phyloP scores from a whole-genome alignment of 1,284 basidiomycete genomes.

The Chalciporus sp. region DNA sequence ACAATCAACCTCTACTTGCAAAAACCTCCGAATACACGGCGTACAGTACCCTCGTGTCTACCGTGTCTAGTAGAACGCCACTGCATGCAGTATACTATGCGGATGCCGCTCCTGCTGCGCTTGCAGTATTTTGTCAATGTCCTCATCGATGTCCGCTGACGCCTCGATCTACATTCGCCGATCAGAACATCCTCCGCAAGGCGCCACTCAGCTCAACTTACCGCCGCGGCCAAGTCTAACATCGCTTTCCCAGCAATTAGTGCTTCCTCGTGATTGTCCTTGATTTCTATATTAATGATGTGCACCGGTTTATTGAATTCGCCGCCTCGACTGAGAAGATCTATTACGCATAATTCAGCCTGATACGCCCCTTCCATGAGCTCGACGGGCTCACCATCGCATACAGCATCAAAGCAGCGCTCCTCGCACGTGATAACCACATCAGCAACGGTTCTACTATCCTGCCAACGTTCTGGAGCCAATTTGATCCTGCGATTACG shows the following conservation, averaged over 20 bases:
- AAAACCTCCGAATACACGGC: neutral
- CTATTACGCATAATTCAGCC: conserved; percentile 44
- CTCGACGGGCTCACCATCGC: conserved; percentile 74
- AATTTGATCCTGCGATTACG: conserved; percentile 91
- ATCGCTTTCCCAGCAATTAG: conserved; percentile 95
- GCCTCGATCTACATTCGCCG: conserved; percentile 72
- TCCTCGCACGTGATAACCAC: conserved; percentile 99
- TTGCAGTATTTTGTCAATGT: conserved; percentile 86
- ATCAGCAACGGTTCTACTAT: conserved; percentile 84
- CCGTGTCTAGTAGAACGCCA: conserved; percentile 76
- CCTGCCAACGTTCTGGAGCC: conserved; percentile 98
- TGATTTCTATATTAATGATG: conserved; percentile 98
- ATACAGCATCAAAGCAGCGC: conserved; percentile 97
- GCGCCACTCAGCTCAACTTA: conserved; percentile 43
- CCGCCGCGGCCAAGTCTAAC: conserved; percentile 88
- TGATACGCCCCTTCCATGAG: conserved; percentile 11
- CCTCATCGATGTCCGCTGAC: conserved; percentile 86
- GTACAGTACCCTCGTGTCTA: neutral
- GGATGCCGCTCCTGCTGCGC: conserved; percentile 88
- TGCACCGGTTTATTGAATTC: conserved; percentile 95
- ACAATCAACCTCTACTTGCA: conserved; percentile 8
- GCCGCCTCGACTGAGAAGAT: conserved; percentile 86
- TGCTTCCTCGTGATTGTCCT: conserved; percentile 99
- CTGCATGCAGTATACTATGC: conserved; percentile 89
- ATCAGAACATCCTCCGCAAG: conserved; percentile 17